A percentile compares a stretch with the other conserved stretches of the same genome.
Conservation (phyloP, 345 rosid species). For the Linum usitatissimum region DNA sequence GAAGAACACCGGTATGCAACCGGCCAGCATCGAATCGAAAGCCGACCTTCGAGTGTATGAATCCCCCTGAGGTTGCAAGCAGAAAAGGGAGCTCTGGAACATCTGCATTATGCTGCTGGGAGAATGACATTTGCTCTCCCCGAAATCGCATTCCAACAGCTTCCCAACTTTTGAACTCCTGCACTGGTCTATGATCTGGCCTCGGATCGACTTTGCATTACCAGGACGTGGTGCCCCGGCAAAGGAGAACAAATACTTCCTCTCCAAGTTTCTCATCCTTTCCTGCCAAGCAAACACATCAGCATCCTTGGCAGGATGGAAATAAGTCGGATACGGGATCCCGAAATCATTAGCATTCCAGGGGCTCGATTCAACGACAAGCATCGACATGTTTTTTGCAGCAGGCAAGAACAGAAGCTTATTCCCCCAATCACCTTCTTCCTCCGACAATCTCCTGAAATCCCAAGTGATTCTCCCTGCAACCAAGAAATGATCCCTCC, state of each 20-base stretch:
- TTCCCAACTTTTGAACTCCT: slow-evolving; percentile 42
- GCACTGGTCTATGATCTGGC: slow-evolving; percentile 75
- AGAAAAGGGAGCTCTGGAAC: slow-evolving; percentile 77
- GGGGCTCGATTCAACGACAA: slow-evolving; percentile 90
- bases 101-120: slow-evolving; percentile 84
- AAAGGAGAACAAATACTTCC: slow-evolving; percentile 91
- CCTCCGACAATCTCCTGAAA: slow-evolving; percentile 65
- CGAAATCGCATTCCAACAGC: slow-evolving; percentile 71
- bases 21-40: slow-evolving; percentile 77
- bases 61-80: slow-evolving; percentile 87
- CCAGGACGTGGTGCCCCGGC: slow-evolving; percentile 88
- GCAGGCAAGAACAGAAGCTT: slow-evolving; percentile 80
- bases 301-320: slow-evolving; percentile 71
- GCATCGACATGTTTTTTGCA: slow-evolving; percentile 85
- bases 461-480: slow-evolving; percentile 95
- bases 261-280: slow-evolving; percentile 63
- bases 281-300: slow-evolving; percentile 78
- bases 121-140: slow-evolving; percentile 90
- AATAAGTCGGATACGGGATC: slow-evolving; percentile 80
- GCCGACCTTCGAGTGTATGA: slow-evolving; percentile 86
- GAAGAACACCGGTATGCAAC: slow-evolving; percentile 85
- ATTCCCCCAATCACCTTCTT: slow-evolving; percentile 79
- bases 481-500: slow-evolving; percentile 84
- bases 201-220: slow-evolving; percentile 66
- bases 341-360: slow-evolving; percentile 92